Percentiles rank a stretch among this genome's conserved stretches.
Conservation (phyloP, 176 grass and related monocot genomes). For the Canna indica region DNA sequence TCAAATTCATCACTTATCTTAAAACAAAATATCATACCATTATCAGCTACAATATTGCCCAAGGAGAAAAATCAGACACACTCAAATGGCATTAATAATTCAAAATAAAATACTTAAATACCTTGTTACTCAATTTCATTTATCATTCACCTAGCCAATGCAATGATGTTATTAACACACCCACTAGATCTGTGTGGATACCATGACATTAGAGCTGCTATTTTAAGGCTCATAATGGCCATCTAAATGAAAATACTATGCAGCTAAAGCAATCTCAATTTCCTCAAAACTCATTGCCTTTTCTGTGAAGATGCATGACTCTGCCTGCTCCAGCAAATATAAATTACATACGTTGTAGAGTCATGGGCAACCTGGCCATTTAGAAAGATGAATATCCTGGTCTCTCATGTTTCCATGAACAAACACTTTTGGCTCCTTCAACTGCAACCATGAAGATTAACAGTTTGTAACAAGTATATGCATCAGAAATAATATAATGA, state of each 20-base stretch:
- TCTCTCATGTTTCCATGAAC: conserved; percentile 58
- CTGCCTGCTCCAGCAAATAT: background rate
- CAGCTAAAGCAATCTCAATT: background rate
- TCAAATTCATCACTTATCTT: too few relatives aligned
- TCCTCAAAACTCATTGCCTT: background rate
- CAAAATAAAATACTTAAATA: too few relatives aligned
- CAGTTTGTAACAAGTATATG: background rate
- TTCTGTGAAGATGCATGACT: background rate
- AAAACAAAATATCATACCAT: too few relatives aligned
- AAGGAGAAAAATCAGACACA: too few relatives aligned
- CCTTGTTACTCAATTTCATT: too few relatives aligned
- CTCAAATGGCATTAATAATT: too few relatives aligned
- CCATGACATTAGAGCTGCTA: too few relatives aligned
- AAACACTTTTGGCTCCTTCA: conserved; percentile 84
- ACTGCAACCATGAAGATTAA: conserved; percentile 28
- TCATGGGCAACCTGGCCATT: conserved; percentile 62
- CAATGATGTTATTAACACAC: too few relatives aligned
- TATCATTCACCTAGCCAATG: too few relatives aligned
- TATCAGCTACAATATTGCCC: too few relatives aligned
- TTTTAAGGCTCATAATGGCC: too few relatives aligned
- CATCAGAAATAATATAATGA: background rate
- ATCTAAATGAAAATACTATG: background rate
- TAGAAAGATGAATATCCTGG: conserved; percentile 35
- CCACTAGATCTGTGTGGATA: too few relatives aligned
- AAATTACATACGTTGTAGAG: background rate